These are phyloP conservation scores for Calonectria hongkongensis DNA, from an alignment of 2,329 filamentous ascomycete species.

Conservation along the genomic window DNA sequence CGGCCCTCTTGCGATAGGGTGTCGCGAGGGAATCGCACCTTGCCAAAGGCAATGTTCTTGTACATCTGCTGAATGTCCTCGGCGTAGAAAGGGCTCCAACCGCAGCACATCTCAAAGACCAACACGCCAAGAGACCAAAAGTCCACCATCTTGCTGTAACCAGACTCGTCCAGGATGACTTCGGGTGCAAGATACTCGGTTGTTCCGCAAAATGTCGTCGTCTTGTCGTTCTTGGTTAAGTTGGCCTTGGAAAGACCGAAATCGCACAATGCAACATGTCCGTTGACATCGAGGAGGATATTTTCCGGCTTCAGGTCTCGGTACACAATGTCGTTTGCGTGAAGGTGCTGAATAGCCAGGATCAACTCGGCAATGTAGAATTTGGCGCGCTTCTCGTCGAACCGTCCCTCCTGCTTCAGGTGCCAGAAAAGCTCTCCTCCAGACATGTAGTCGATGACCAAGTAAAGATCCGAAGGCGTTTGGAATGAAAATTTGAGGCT, in stretches of 20 bases:
- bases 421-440: neutral
- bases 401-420: neutral
- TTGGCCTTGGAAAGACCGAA: neutral
- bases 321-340: neutral
- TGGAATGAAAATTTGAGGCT: neutral
- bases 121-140: neutral
- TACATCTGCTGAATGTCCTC: neutral
- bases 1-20: neutral
- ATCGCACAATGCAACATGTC: neutral
- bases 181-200: neutral
- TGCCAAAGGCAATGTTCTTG: neutral
- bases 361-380: neutral
- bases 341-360: neutral
- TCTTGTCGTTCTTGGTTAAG: neutral
- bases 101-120: neutral
- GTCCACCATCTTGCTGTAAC: neutral
- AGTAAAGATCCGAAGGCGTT: neutral
- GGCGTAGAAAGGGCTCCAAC: conserved; percentile 66
- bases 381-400: neutral
- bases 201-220: neutral
- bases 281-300: neutral
- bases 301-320: neutral
- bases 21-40: neutral
- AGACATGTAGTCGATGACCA: neutral
- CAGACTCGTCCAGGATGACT: neutral